Evolutionary conservation across 345 rosid genomes (phyloP), one percentile per base, ranked within the genome.

Genomic region (Triadica sebifera): DNA sequence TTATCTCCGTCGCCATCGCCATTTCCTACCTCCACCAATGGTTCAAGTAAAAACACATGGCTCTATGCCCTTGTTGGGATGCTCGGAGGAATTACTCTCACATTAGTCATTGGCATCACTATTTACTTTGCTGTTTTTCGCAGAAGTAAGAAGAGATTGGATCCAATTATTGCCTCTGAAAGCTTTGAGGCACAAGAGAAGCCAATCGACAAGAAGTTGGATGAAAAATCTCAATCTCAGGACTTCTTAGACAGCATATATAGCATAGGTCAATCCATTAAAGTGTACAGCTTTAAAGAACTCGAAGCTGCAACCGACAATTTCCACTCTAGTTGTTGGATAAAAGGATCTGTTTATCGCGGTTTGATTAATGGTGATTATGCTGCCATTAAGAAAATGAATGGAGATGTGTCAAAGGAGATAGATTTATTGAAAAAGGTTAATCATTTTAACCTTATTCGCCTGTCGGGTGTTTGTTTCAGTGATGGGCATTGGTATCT

Each of bases 371-470:
- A 87, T 41, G 92, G 92, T 6, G 95, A 93, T 70, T 83, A 78
- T 11, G 95, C 90, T 41, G 90, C 89, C 70, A 91, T 93, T 62
- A 90, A 89, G 93, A 88, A 89, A 77, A 76, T 89, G 49, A 51
- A 84, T 16, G 92, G 93, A 70, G 90, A 91, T 78, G 94, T 90
- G 53, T 78, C 85, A 0, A 86, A 89, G 73, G 96, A 93, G 87
- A 82, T 88, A 24, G 81, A 83, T 68, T 72, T 90, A n/a, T 70
- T 91, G 52, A 89, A 81, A 63, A 91, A 87, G 77, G 81, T 89
- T 68, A 90, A 84, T 80, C 98, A 91, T 74, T 86, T 77, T 61
- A 93, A 82, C 80, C 87, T 93, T 41, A 83, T 90, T 5, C 86
- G 88, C 52, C 91, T 93, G 64, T 90, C 91, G 0, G 96, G 96